Evolutionary conservation across 1,284 basidiomycete genomes (phyloP).

Genomic region (Puccinia brachypodii): DNA sequence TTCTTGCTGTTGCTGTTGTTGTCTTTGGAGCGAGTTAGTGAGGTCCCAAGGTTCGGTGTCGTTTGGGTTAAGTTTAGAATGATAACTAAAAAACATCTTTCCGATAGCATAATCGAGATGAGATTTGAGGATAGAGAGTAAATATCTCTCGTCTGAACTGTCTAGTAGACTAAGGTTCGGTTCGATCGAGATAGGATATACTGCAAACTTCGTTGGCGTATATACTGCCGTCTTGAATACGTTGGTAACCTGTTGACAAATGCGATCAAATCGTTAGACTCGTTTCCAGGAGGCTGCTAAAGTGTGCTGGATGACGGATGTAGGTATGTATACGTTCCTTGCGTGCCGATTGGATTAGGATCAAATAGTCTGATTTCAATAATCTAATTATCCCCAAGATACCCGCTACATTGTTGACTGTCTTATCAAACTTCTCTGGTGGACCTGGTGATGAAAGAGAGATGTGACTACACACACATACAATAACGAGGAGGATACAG

Average conservation of each 20-base stretch:
- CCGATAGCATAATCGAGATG: conserved; percentile 39
- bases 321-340: conserved; percentile 24
- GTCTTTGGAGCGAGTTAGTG: conserved; percentile 28
- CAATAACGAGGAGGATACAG: not conserved
- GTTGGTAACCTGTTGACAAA: conserved; percentile 36
- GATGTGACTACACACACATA: conserved; percentile 22
- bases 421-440: conserved; percentile 23
- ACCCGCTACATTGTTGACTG: conserved; percentile 28
- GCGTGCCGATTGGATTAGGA: conserved; percentile 40
- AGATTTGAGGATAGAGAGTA: conserved; percentile 29
- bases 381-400: conserved; percentile 35
- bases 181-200: conserved; percentile 33
- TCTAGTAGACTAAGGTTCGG: conserved; percentile 36
- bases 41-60: conserved; percentile 41
- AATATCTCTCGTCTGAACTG: conserved; percentile 31
- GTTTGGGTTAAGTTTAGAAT: not conserved
- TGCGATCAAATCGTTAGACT: not conserved
- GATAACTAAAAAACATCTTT: conserved; percentile 45
- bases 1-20: not conserved
- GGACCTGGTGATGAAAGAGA: conserved; percentile 19
- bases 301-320: not conserved
- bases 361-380: conserved; percentile 44
- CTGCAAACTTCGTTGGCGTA: conserved; percentile 30
- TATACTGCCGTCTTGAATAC: conserved; percentile 34
- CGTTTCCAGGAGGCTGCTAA: too few species aligned